These are phyloP conservation scores for Corynespora cassiicola DNA, from an alignment of 2,329 filamentous ascomycete genomes.

Conservation along the genomic window DNA sequence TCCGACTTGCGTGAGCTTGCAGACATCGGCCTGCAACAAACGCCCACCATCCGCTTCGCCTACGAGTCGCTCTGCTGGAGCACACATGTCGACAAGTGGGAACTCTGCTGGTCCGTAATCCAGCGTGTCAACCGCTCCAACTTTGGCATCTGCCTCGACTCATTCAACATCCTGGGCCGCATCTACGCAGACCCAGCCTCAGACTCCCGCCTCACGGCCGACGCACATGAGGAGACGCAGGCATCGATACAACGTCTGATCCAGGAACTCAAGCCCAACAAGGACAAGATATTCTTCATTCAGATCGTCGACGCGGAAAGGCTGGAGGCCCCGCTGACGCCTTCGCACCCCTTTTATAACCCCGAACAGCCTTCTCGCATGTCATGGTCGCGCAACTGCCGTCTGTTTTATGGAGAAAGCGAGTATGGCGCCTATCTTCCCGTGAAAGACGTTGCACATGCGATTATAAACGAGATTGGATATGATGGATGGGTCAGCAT, in stretches of 20 bases:
- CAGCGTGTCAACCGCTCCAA: slow-evolving; percentile 69
- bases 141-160: slow-evolving; percentile 79
- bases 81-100: slow-evolving; percentile 74
- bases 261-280: slow-evolving; percentile 57
- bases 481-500: slow-evolving; percentile 75
- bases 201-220: slow-evolving; percentile 56
- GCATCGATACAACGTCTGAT: slow-evolving; percentile 64
- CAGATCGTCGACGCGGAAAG: slow-evolving; percentile 78
- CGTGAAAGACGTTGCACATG: slow-evolving; percentile 64
- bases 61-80: slow-evolving; percentile 80
- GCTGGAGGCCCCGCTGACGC: slow-evolving; percentile 62
- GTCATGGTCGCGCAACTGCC: slow-evolving; percentile 80
- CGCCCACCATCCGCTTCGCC: slow-evolving; percentile 68
- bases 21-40: slow-evolving; percentile 67
- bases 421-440: slow-evolving; percentile 72
- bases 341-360: slow-evolving; percentile 65
- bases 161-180: slow-evolving; percentile 76
- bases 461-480: slow-evolving; percentile 68
- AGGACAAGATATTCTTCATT: slow-evolving; percentile 76
- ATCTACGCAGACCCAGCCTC: slow-evolving; percentile 73
- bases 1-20: slow-evolving; percentile 69
- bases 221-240: slow-evolving; percentile 63
- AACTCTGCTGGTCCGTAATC: slow-evolving; percentile 73
- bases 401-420: slow-evolving; percentile 71
- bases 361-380: slow-evolving; percentile 68